Evolutionary conservation across 371 early-diverging fungal species (phyloP), one percentile per base, ranked within the genome.

Genomic region (Mortierella sp.): DNA sequence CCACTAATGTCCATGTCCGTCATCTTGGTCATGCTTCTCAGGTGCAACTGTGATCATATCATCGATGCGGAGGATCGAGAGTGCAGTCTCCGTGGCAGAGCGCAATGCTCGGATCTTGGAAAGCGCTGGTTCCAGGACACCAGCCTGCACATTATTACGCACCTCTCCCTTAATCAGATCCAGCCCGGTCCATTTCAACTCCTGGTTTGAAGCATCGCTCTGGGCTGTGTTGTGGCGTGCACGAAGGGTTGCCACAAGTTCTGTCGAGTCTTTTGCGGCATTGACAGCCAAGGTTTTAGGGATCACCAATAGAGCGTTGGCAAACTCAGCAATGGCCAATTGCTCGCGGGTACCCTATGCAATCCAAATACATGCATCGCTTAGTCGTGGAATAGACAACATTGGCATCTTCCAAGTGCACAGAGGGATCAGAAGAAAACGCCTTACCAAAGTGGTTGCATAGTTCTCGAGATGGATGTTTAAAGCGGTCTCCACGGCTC

Each of bases 31-130:
- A 48, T 80, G 71, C 69, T 82, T 80, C 61, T 82, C 83, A 31
- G 84, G 83, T 43, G 84, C 82, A 54, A 86, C 86, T 66, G 80
- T 97, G 83, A 98, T 98, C 93, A 96, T 94, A 79, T 98, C 98
- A 79, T 99, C 99, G 69, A 99, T 99, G 73, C 99, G 92, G 63
- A 99, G 86, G 64, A 99, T 94, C 64, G 98, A 94, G 74, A 99
- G 97, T 42, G 99, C 99, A 49, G 99, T 99, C 83, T 99, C 99
- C 41, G 99, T 99, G 31, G 99, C 99, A 28, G 98, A 94, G 86
- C 98, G 97, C 58, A 99, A 82, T 39, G 97, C 95, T 84, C 97
- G 99, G 82, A 99, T 90, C 87, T 99, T 99, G 79, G 95, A 95
- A 87, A 99, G 95, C 54, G 98, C 96, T 30, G 99, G 99, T 82